Evolutionary conservation across 148 eudicot species (phyloP), one percentile per base, ranked within the genome.

Genomic region (Camellia sinensis): DNA sequence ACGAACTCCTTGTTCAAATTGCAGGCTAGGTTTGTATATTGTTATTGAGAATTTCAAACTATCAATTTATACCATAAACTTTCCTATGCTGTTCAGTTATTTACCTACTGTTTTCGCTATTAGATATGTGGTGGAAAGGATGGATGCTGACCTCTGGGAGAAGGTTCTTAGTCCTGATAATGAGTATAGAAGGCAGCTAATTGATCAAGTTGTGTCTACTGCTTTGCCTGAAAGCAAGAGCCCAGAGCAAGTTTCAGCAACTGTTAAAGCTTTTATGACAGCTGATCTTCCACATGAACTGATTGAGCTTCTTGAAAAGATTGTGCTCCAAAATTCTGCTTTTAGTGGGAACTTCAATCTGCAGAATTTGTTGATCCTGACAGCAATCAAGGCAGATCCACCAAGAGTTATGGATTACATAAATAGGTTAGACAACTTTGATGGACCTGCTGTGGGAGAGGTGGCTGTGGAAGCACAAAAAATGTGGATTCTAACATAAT

Each of bases 181-280:
- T 80, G 98, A 94, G 74, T 94, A 86, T 72, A 91, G 92, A 85
- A 89, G 98, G 84, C 90, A 91, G 84, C 89, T 94, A 70, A 94
- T 94, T 72, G 98, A 94, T 87, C 98, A 94, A 87, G 98, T 94
- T 83, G 97, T 94, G 50, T 94, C 98, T 71, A 94, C 98, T 86
- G 97, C 98, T 80, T 82, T 94, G 86, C 98, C 98, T 14, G 98
- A 94, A 85, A 94, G 98, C 91, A 94, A 94, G 92, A 92, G 97
- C 84, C 98, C 98, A 0, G 98, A 94, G 81, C 98, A 94, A 87
- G 98, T 94, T 76, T 94, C 98, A 85, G 98, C 98, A 45, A 97
- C 98, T 87, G 98, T 94, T 75, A 94, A 94, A 83, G 98, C 98
- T 74, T 94, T 94, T 76, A 94, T 94, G 98, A 92, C 98, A 21